Conservation (phyloP, 768 basidiomycete species). For the Amanita pallidorosea region DNA sequence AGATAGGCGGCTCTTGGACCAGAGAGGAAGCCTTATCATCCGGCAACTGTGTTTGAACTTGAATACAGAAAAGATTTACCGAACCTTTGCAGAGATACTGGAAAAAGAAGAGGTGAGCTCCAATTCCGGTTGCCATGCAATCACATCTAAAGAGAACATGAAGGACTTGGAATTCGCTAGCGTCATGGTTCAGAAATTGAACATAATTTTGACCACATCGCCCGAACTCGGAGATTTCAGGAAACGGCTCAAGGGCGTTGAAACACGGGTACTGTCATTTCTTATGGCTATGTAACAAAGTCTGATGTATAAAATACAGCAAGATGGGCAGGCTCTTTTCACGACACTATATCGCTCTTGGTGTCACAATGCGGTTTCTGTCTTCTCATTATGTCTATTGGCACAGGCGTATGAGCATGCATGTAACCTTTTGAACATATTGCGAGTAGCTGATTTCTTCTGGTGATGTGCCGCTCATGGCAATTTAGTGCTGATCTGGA, state of each 20-base stretch:
- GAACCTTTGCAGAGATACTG: slow-evolving; percentile 92
- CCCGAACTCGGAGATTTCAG: slow-evolving; percentile 94
- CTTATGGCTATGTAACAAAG: background rate
- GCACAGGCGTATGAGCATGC: slow-evolving; percentile 99
- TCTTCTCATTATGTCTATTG: slow-evolving; percentile 90
- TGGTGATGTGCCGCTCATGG: background rate
- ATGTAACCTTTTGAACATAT: slow-evolving; percentile 89
- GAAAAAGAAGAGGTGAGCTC: slow-evolving; percentile 88
- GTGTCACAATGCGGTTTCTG: slow-evolving; percentile 97
- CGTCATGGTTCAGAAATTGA: slow-evolving; percentile 95
- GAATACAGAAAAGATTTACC: slow-evolving; percentile 91
- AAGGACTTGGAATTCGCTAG: slow-evolving; percentile 97
- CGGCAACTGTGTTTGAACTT: slow-evolving; percentile 89
- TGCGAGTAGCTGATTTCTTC: slow-evolving; percentile 35
- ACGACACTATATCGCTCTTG: slow-evolving; percentile 92
- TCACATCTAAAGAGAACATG: background rate
- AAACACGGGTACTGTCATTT: slow-evolving; percentile 61
- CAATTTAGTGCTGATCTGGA: slow-evolving; percentile 80
- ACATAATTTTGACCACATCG: slow-evolving; percentile 92
- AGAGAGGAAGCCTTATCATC: slow-evolving; percentile 90
- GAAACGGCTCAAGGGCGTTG: slow-evolving; percentile 83
- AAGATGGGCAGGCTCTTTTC: slow-evolving; percentile 96
- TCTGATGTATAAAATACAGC: slow-evolving; percentile 23
- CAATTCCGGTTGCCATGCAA: background rate
- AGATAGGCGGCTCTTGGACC: slow-evolving; percentile 81